Evolutionary conservation across 2,329 filamentous ascomycete species (phyloP), one percentile per base, ranked within the genome.

Genomic region (Phialemonium atrogriseum): DNA sequence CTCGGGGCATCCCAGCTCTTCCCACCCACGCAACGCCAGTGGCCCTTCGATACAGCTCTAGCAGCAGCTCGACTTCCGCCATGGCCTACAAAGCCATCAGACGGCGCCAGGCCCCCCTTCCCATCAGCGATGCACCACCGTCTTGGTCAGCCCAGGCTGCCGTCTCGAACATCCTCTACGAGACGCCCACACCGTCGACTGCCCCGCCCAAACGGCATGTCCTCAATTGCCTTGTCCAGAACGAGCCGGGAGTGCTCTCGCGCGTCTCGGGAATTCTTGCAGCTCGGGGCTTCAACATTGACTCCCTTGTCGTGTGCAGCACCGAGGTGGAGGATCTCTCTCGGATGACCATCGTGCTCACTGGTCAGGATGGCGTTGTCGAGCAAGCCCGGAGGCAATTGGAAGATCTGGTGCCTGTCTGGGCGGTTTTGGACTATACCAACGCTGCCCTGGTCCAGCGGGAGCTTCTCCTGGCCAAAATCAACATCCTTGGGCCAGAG

Each of bases 151-250:
- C 88, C 22, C 88, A 91, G 47, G 86, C 91, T 12, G 91, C 91
- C 45, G 91, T 98, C 44, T 94, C 86, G 55, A 94, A 89, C 58
- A 98, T 98, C 55, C 84, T 98, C 59, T 98, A 98, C 70, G 91
- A 98, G 71, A 96, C 88, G 4, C 91, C 91, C 5, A 71, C 84
- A 12, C 84, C 87, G 7, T 88, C 86, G 10, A 71, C 71, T 48
- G 79, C 79, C 15, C 89, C 91, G 7, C 82, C 86, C 26, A 96
- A 94, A 67, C 81, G 88, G 33, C 91, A 98, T 62, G 77, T 98
- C 54, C 80, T 98, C 61, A 98, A 98, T 66, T 98, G 91, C 58
- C 75, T 98, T 40, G 91, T 98, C 39, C 91, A 98, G 63, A 98
- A 98, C 65, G 91, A 98, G 68, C 91, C 91, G 10, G 91, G 91